Evolutionary conservation across 73 alveolate species (phyloP).

Genomic region (Symbiodinium natans): DNA sequence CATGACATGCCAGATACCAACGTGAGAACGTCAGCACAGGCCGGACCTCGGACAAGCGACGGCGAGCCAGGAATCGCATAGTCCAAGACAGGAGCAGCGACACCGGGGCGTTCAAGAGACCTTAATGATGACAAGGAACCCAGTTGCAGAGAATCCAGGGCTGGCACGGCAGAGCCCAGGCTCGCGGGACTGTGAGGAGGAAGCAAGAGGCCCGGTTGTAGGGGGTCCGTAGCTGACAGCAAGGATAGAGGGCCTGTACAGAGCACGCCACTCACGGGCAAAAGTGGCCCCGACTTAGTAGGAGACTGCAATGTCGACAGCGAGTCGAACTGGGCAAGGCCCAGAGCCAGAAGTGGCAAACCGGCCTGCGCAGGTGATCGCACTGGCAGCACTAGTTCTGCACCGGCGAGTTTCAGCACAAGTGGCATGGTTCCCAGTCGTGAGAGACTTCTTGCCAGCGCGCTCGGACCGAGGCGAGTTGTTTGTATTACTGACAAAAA

Average conservation of each 20-base stretch:
- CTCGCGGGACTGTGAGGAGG: not conserved
- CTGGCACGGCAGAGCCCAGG: not conserved
- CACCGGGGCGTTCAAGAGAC: not conserved
- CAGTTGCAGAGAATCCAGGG: not conserved
- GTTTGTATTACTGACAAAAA: not conserved
- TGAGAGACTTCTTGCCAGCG: not conserved
- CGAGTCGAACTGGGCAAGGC: not conserved
- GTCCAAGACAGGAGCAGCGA: not conserved
- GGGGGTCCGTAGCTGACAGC: not conserved
- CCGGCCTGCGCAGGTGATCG: not conserved
- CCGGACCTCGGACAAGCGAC: not conserved
- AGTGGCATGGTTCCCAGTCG: not conserved
- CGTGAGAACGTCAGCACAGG: not conserved
- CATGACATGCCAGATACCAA: not conserved
- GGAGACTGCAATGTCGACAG: not conserved
- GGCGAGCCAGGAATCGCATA: not conserved
- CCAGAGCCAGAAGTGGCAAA: too few species aligned
- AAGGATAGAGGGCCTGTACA: not conserved
- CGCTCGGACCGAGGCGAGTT: not conserved
- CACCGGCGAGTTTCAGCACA: not conserved
- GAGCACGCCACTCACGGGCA: not conserved
- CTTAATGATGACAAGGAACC: conserved; percentile 4
- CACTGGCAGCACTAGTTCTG: not conserved
- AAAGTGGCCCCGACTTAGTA: not conserved
- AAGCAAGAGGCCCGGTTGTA: not conserved